A percentile compares a stretch with the other conserved stretches of the same genome.
phyloP scores from a whole-genome alignment of 768 basidiomycete genomes.

The Suillus americanus region DNA sequence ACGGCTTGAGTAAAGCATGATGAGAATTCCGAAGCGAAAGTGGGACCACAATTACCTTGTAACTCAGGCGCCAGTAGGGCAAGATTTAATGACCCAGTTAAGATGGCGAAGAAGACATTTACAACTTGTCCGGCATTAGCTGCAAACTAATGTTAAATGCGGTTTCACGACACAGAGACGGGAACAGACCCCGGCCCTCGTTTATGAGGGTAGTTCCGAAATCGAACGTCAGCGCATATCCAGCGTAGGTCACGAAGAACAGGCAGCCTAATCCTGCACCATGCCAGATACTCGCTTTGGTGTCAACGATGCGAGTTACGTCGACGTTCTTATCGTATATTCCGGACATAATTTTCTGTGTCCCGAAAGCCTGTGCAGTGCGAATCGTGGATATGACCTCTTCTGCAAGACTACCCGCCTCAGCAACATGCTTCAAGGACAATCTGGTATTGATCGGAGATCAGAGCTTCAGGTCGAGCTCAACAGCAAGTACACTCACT shows the following conservation, averaged over 20 bases:
- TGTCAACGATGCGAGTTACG: constrained; percentile 32
- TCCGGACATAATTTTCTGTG: constrained; percentile 38
- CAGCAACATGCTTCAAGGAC: constrained; percentile 43
- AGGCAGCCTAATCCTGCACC: constrained; percentile 42
- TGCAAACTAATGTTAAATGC: constrained; percentile 4
- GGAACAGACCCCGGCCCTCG: constrained; percentile 22
- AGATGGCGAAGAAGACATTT: constrained; percentile 50
- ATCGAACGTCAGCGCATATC: constrained; percentile 40
- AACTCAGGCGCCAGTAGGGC: constrained; percentile 53
- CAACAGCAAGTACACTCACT: constrained; percentile 8
- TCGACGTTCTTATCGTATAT: constrained; percentile 45
- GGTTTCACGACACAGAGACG: neutral
- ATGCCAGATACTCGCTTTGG: constrained; percentile 35
- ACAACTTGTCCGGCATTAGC: constrained; percentile 47
- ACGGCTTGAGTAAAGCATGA: constrained; percentile 31
- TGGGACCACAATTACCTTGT: constrained; percentile 27
- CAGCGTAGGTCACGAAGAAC: constrained; percentile 48
- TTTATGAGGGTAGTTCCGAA: constrained; percentile 54
- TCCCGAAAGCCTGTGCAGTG: constrained; percentile 58
- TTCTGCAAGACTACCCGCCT: constrained; percentile 55
- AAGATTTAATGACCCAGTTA: constrained; percentile 57
- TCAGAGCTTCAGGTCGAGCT: neutral
- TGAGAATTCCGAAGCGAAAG: neutral
- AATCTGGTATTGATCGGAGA: constrained; percentile 15
- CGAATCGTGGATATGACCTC: constrained; percentile 58